phyloP scores from a whole-genome alignment of 169 alveolate genomes.

The Eimeria brunetti region DNA sequence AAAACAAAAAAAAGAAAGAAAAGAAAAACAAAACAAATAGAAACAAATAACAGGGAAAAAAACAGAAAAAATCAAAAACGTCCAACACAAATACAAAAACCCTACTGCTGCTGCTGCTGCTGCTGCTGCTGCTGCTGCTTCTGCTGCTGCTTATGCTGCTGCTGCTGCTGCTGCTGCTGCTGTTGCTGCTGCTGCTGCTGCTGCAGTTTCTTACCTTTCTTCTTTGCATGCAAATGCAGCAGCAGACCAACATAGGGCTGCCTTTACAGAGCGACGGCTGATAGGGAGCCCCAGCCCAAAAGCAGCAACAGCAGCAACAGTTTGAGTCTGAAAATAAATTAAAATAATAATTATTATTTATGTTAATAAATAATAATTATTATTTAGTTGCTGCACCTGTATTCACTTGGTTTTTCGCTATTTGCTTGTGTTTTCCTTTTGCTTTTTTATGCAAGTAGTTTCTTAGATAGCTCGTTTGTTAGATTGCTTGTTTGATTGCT shows the following conservation, averaged over 20 bases:
- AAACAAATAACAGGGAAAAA: too few species aligned
- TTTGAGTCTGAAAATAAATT: background rate
- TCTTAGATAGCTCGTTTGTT: too few species aligned
- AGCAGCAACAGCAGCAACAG: conserved; percentile 48
- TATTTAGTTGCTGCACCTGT: too few species aligned
- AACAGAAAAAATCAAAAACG: background rate
- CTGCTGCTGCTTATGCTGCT: background rate
- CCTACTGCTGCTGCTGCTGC: background rate
- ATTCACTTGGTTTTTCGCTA: too few species aligned
- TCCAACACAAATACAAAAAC: background rate
- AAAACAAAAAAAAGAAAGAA: too few species aligned
- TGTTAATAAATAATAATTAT: too few species aligned
- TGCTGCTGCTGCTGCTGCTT: too few species aligned
- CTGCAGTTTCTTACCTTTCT: background rate
- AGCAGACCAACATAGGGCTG: conserved; percentile 33
- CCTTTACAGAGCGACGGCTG: background rate
- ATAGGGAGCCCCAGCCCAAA: conserved; percentile 62
- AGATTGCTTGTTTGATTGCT: background rate
- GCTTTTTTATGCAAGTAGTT: too few species aligned
- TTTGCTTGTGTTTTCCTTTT: too few species aligned
- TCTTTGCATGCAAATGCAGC: background rate
- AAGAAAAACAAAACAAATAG: too few species aligned
- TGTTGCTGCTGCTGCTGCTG: background rate
- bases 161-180: background rate
- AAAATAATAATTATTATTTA: background rate